These are phyloP conservation scores for Conticribra guillardii DNA, from an alignment of 108 stramenopile genomes.

Conservation along the genomic window DNA sequence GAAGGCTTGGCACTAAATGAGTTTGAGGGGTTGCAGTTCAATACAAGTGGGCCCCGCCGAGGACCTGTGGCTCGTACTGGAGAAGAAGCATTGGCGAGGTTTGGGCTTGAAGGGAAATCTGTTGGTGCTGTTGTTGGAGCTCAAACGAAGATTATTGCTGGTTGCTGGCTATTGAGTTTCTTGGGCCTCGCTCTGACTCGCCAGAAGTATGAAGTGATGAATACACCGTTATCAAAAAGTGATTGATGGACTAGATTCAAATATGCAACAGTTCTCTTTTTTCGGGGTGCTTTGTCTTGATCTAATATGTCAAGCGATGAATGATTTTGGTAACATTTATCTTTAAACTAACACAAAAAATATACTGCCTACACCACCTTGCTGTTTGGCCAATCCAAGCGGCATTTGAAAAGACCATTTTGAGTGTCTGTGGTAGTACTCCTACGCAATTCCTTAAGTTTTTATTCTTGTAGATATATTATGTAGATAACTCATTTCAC, in stretches of 20 bases:
- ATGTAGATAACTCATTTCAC: too few relatives aligned
- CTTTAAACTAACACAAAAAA: too few relatives aligned
- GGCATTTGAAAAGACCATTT: too few relatives aligned
- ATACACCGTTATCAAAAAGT: neutral
- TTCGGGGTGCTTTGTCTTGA: too few relatives aligned
- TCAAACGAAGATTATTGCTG: constrained; percentile 61
- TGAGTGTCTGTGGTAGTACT: too few relatives aligned
- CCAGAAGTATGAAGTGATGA: constrained; percentile 76
- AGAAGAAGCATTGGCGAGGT: constrained; percentile 77
- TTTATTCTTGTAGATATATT: too few relatives aligned
- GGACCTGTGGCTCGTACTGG: constrained; percentile 82
- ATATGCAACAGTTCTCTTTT: too few relatives aligned
- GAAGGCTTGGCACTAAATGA: constrained; percentile 86
- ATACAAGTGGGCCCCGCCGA: constrained; percentile 68
- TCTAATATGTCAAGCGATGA: too few relatives aligned
- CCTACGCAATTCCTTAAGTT: too few relatives aligned
- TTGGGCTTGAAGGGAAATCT: constrained; percentile 66
- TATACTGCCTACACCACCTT: too few relatives aligned
- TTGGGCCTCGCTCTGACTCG: constrained; percentile 73
- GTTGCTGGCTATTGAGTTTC: constrained; percentile 75
- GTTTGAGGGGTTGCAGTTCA: constrained; percentile 82
- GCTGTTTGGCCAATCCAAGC: too few relatives aligned
- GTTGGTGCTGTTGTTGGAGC: constrained; percentile 67
- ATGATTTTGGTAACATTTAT: too few relatives aligned
- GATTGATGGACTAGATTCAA: constrained; percentile 1